Conservation (phyloP, 2,329 filamentous ascomycete genomes). For the Exserohilum rostratum region DNA sequence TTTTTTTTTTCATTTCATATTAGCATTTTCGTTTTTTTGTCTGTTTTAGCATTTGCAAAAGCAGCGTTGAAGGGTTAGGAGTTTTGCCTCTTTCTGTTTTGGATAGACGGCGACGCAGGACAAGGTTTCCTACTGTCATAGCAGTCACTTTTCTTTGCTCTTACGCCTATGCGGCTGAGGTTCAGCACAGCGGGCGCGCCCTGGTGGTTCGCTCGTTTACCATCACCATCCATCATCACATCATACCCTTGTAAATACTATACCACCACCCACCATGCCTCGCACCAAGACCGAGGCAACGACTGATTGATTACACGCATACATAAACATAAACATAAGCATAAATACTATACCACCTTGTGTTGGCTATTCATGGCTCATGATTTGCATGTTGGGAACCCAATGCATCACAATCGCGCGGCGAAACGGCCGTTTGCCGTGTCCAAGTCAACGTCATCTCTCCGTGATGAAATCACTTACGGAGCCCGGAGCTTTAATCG, state of each 20-base stretch:
- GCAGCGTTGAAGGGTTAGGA: neutral
- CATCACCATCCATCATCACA: neutral
- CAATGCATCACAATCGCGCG: neutral
- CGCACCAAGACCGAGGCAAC: neutral
- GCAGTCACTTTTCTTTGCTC: neutral
- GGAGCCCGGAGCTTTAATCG: neutral
- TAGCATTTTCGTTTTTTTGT: neutral
- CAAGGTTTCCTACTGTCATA: neutral
- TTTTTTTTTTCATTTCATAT: neutral
- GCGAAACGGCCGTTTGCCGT: neutral
- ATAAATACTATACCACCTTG: constrained; percentile 1
- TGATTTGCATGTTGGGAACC: neutral
- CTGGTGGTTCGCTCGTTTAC: constrained; percentile 8
- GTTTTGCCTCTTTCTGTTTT: constrained; percentile 1
- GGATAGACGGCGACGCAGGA: neutral
- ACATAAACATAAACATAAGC: neutral
- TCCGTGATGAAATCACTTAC: neutral
- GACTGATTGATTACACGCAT: constrained; percentile 9
- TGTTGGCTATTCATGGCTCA: neutral
- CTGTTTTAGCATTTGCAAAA: neutral
- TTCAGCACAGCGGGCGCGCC: constrained; percentile 2
- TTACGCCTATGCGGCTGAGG: neutral
- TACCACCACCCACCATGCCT: constrained; percentile 2
- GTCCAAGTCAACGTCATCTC: neutral
- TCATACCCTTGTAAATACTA: constrained; percentile 6